Base-by-base conservation (phyloP, 768 basidiomycete genomes). In the Trametes sanguinea region DNA sequence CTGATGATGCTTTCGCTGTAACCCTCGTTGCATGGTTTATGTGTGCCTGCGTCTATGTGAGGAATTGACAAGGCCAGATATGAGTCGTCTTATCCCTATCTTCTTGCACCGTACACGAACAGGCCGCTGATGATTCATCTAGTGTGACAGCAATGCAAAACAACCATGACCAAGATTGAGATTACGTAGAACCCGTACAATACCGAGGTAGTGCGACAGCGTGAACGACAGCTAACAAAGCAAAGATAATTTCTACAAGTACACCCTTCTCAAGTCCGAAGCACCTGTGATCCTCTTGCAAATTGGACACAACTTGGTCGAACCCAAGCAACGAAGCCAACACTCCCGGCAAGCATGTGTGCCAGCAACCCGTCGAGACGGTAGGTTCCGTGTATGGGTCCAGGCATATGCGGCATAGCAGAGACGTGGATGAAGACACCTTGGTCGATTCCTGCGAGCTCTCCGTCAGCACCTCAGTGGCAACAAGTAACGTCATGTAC, bases 11-110 rank as follows among this genome's bases (percentile, higher is more conserved):
- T 43, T 27, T 48, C 37, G 37, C 68, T 76, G 81, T 88, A 88
- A 81, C 85, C 50, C 57, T 69, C 63, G 65, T 16, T 61, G 65
- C 61, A 66, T 64, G 84, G 86, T 87, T 87, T 85, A 79, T 70
- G 60, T 68, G 54, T 29, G 27, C 56, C 56, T 51, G 67, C 64
- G 68, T 73, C 65, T 66, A 76, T 27, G 66, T 89, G 90, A 78
- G 74, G 90, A 92, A 72, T 75, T 70, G 81, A 83, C 81, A 80
- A 92, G 91, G 91, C 91, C 91, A 93, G 91, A 92, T 91, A 87
- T 93, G 90, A 93, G 76, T 77, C 45, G 22, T 42, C 60, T 62
- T 44, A 62, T 54, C 63, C 61, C 59, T 51, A 57, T 32, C 33
- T 57, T 65, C 13, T 13, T 50, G 53, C 46, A 54, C 33, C 30